Conservation (phyloP, 768 basidiomycete species). For the Pleurotus tuber-regium region DNA sequence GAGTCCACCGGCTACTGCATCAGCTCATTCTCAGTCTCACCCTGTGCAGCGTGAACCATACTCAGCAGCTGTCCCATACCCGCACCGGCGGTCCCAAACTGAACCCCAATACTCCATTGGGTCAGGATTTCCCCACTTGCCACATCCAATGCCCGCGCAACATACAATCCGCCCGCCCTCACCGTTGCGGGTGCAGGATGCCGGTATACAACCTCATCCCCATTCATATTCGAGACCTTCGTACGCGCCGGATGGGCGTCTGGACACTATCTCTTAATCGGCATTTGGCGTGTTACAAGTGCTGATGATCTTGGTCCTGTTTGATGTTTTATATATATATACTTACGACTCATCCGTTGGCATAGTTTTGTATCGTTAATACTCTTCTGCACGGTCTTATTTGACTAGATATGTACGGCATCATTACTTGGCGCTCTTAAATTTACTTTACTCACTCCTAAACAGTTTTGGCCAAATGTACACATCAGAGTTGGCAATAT, state of each 20-base stretch:
- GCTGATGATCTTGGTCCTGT: conserved; percentile 12
- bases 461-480: not conserved
- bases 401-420: conserved; percentile 2
- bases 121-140: conserved; percentile 48
- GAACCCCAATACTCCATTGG: conserved; percentile 51
- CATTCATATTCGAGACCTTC: conserved; percentile 30
- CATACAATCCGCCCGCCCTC: conserved; percentile 41
- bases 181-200: conserved; percentile 36
- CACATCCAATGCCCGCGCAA: conserved; percentile 38
- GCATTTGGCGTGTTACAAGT: conserved; percentile 13
- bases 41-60: conserved; percentile 33
- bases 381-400: not conserved
- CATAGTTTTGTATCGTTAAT: conserved; percentile 11
- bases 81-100: conserved; percentile 55
- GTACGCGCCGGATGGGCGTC: conserved; percentile 44
- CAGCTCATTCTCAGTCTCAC: conserved; percentile 36
- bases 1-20: conserved; percentile 38
- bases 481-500: too few relatives aligned
- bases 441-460: conserved; percentile 8
- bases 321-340: conserved; percentile 16
- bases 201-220: conserved; percentile 24
- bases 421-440: conserved; percentile 3
- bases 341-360: conserved; percentile 10
- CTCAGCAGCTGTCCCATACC: conserved; percentile 30
- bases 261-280: conserved; percentile 45